A percentile compares a stretch with the other conserved stretches of the same genome.
Evolutionary conservation across 140 eudicot species (phyloP).

Genomic region (Anethum foeniculum): DNA sequence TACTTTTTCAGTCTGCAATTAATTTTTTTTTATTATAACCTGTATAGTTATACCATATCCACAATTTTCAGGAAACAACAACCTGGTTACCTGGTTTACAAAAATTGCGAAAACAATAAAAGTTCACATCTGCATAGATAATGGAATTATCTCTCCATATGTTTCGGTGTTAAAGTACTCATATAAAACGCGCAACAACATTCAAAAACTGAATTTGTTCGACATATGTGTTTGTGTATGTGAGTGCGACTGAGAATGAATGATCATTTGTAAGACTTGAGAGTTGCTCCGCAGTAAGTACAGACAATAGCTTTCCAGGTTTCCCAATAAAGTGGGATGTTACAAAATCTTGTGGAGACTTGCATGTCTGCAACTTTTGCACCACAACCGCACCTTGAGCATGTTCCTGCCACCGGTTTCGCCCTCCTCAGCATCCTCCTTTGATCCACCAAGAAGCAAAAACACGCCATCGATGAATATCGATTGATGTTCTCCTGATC

Average conservation of each 20-base stretch:
- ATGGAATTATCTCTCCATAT: not conserved
- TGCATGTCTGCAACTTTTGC: conserved; percentile 75
- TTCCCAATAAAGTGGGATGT: conserved; percentile 51
- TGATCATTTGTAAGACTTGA: conserved; percentile 51
- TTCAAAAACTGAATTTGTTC: not conserved
- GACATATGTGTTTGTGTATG: not conserved
- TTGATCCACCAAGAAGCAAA: conserved; percentile 87
- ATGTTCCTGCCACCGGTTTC: conserved; percentile 84
- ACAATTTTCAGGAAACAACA: not conserved
- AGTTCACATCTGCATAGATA: not conserved
- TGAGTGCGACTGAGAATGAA: not conserved
- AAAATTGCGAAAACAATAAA: not conserved
- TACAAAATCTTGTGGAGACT: conserved; percentile 64
- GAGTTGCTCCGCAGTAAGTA: conserved; percentile 70
- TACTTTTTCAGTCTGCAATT: not conserved
- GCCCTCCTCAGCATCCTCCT: conserved; percentile 40
- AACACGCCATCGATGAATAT: conserved; percentile 46
- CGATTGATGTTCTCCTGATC: not conserved
- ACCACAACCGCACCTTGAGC: conserved; percentile 70
- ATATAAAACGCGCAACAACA: not conserved
- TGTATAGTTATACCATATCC: not conserved
- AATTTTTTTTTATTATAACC: not conserved
- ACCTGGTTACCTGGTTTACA: not conserved
- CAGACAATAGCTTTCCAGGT: conserved; percentile 71
- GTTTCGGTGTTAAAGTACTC: not conserved